Percentiles rank a stretch among this genome's conserved stretches.
Evolutionary conservation across 2,329 filamentous ascomycete genomes (phyloP).

Genomic region (Sarocladium kiliense): DNA sequence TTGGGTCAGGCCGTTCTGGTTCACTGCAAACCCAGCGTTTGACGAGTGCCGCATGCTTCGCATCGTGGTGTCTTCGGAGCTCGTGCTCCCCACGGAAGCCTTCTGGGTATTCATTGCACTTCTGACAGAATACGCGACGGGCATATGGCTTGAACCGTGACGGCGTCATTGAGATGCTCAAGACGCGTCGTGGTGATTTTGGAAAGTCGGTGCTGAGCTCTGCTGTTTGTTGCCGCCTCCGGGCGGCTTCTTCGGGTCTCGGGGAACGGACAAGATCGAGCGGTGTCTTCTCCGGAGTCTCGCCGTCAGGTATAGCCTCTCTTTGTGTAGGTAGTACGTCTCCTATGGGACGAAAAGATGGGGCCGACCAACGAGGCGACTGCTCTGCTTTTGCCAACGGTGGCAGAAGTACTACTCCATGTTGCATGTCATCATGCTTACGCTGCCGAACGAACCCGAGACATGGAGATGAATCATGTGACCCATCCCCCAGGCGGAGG

Average conservation of each 20-base stretch:
- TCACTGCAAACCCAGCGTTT: slow-evolving; percentile 54
- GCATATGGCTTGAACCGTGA: slow-evolving; percentile 35
- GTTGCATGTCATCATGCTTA: neutral
- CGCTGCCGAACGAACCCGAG: slow-evolving; percentile 26
- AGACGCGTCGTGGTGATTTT: slow-evolving; percentile 30
- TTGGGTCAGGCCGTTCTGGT: slow-evolving; percentile 33
- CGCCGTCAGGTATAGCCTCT: neutral
- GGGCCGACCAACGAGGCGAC: neutral
- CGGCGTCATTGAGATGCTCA: slow-evolving; percentile 37
- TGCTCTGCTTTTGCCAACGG: neutral
- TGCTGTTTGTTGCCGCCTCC: neutral
- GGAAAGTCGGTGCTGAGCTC: slow-evolving; percentile 19
- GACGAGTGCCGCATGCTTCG: slow-evolving; percentile 50
- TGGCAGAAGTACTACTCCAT: neutral
- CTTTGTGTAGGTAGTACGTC: neutral
- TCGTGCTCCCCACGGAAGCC: slow-evolving; percentile 92
- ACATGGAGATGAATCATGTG: slow-evolving; percentile 26
- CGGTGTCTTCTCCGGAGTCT: neutral
- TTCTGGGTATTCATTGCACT: slow-evolving; percentile 76
- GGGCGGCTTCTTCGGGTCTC: neutral
- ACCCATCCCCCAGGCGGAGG: slow-evolving; percentile 39
- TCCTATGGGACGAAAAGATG: neutral
- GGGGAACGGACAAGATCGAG: slow-evolving; percentile 1
- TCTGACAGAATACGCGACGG: slow-evolving; percentile 68
- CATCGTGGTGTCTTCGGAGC: slow-evolving; percentile 61